Base-by-base conservation (phyloP, 106 monocot species). In the Dioscorea zingiberensis region DNA sequence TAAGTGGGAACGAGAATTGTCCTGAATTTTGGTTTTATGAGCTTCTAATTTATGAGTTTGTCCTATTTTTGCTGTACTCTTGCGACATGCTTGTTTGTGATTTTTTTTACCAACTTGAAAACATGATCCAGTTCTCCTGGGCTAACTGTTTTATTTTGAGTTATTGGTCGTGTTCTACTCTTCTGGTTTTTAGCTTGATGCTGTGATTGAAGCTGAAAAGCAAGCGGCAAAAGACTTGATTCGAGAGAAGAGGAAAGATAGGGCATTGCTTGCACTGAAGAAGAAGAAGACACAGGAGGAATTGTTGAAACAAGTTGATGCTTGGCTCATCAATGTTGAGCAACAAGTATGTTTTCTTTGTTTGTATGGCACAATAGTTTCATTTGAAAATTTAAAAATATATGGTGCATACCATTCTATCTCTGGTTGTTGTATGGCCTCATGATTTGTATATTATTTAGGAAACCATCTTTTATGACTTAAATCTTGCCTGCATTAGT, bases 201-300 rank as follows among this genome's bases (percentile, higher is more conserved):
- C 28, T n/a, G 97, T 97, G 44, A 97, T 97, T 76, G 83, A 97
- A 73, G 88, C 91, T 57, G 97, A 97, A 73, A 88, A 86, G 57
- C 71, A 92, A 74, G 97, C 86, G 56, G 88, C 85, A 21, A 85
- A 65, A 79, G 85, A 97, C 21, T 60, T 97, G 65, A 78, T 97
- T 53, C 70, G 73, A 22, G 78, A 97, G 68, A 97, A 91, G 70
- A 83, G 70, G 81, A 91, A 91, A 81, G 91, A 88, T 65, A 69
- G 91, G 70, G 97, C 97, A 53, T 80, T 97, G 58, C 77, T 97
- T 66, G 91, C 97, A 57, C 71, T 97, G 22, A 88, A 86, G 79
- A 92, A 97, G 81, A 97, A 97, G 76, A 97, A 92, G 56, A 27
- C 86, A 22, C 97, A 97, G 44, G 97, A 97, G 66, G 97, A 97